Base-by-base conservation (phyloP, 1,139 yeast species). In the Debaryomycetaceae sp. region DNA sequence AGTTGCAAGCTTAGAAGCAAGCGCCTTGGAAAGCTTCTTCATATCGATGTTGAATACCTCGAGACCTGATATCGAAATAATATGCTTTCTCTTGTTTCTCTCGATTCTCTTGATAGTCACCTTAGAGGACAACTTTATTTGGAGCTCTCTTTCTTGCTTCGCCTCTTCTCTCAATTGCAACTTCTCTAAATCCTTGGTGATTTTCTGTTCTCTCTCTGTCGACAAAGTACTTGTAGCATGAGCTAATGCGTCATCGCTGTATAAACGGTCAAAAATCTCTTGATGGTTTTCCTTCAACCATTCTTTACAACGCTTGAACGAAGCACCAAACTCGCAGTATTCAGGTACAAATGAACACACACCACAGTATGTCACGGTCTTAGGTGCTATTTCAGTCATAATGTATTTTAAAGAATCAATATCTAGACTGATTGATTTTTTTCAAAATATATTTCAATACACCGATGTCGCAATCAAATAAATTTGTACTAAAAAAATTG, bases 1-100 rank as follows among this genome's bases (percentile, higher is more conserved):
- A 4, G 98, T 91, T 22, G 99, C 99, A 62, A 91, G 93, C 64
- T 88, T 89, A 36, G 95, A 84, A 0, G 97, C 95, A 66, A 93
- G 89, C 0, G 90, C 84, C 74, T 93, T 93, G 39, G 97, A 87
- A 54, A 89, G 75, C 61, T 90, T 90, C 72, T 93, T 93, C 78
- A 88, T 77, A 61, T 91, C 97, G 50, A 89, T 81, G 53, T 83
- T 93, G 63, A 89, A 86, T 40, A 90, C 89, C 61, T 91, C 98
- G 51, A 91, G 75, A 22, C 97, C 97, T 14, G 87, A 78, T 45
- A 91, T 84, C 31, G 96, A 87, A 46, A 90, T 85, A 45, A 90
- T 87, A 62, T 86, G 90, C 65, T 91, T 91, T 57, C 95, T 78
- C 69, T 87, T 88, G 41, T 95, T 87, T 63, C 99, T 80, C 58